Base-by-base conservation (phyloP, 2,329 filamentous ascomycete species). In the Colletotrichum sp. region DNA sequence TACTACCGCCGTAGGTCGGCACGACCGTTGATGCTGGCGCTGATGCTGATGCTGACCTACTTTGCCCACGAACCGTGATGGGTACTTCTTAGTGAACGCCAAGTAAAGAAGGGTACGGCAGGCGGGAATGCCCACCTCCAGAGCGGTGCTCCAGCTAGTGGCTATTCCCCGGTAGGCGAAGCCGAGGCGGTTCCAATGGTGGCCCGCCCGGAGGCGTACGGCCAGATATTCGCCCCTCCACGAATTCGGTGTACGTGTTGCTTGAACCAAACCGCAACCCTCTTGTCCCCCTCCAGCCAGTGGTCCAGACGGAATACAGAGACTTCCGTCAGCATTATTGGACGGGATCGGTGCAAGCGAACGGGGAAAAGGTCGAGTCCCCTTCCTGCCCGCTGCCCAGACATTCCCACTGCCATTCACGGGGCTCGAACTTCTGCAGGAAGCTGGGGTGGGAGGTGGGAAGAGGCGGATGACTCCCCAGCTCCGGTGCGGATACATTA, bases 71-170 rank as follows among this genome's bases (percentile, higher is more conserved):
- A 24, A 44, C n/a, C 44, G n/a, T 21, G n/a, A 52, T 21, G 44
- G 62, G 24, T 44, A 64, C 32, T 18, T 64, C 13, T 44, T 64
- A 26, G 62, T 64, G 62, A 44, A 26, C 8, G 21, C 69, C 69
- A 75, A 72, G 69, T 68, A 32, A 72, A 63, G 26, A 32, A 72
- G 69, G 26, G 55, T 63, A 59, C 63, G 55, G 30, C 32, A 69
- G 64, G 63, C 63, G 69, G 63, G 69, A 76, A 73, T 69, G 65
- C 63, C 73, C 72, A 75, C 70, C 28, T 64, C 24, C 26, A 55
- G 34, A 32, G 15, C 49, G 28, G 21, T 32, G 34, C 21, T 59
- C 55, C 55, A 59, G 55, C 71, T 26, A 55, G 55, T 32, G 21
- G 30, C 71, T 76, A 65, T 57, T 52, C 64, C 70, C 70, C 62